phyloP scores from a whole-genome alignment of 768 basidiomycete genomes.

The Lactarius sp. region DNA sequence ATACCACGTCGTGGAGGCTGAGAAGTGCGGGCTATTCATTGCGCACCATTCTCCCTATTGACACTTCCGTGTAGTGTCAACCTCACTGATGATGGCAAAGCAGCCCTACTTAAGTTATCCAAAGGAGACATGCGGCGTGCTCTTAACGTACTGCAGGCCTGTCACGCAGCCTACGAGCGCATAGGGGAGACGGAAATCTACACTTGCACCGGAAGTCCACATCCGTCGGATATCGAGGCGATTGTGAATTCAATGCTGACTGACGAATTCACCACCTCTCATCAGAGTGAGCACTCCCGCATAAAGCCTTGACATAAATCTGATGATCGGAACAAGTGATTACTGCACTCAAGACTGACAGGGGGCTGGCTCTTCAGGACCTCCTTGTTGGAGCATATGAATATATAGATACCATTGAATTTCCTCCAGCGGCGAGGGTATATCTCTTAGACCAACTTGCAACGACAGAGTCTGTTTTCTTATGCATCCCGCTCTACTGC shows the following conservation, averaged over 20 bases:
- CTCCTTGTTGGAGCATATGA: constrained; percentile 89
- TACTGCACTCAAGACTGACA: constrained; percentile 78
- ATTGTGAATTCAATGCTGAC: constrained; percentile 94
- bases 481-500: background rate
- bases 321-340: constrained; percentile 56
- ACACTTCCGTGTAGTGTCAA: constrained; percentile 56
- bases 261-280: constrained; percentile 91
- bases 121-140: constrained; percentile 98
- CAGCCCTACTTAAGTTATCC: constrained; percentile 88
- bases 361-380: constrained; percentile 93
- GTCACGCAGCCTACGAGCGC: constrained; percentile 91
- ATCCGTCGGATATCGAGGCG: constrained; percentile 89
- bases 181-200: constrained; percentile 90
- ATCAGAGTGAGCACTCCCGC: constrained; percentile 53
- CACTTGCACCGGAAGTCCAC: constrained; percentile 94
- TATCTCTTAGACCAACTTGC: constrained; percentile 91
- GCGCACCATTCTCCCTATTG: background rate
- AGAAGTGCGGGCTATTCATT: constrained; percentile 53
- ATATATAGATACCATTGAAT: constrained; percentile 78
- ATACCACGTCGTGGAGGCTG: constrained; percentile 70
- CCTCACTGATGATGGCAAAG: constrained; percentile 78
- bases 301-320: background rate
- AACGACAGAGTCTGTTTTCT: constrained; percentile 77
- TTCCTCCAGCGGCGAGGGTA: constrained; percentile 80
- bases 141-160: constrained; percentile 93